Conservation (phyloP, 768 basidiomycete species). For the Filobasidium floriforme region DNA sequence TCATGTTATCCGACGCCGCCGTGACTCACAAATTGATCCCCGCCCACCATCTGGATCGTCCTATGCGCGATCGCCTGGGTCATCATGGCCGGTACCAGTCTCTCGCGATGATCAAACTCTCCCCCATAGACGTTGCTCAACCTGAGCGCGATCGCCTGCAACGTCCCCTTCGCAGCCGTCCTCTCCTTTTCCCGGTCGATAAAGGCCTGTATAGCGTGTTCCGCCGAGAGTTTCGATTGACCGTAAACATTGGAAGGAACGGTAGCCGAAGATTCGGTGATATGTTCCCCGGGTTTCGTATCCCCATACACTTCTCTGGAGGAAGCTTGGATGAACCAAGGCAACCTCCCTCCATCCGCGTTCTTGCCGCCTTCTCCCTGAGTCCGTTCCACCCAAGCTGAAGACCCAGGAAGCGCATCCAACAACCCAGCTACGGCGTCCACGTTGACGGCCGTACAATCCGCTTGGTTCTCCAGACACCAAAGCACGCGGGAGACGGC, state of each 20-base stretch:
- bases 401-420: slow-evolving; percentile 9
- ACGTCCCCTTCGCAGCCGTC: background rate
- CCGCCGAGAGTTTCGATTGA: background rate
- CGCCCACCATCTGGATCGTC: slow-evolving; percentile 23
- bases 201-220: background rate
- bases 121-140: slow-evolving; percentile 27
- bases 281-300: slow-evolving; percentile 3
- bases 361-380: slow-evolving; percentile 14
- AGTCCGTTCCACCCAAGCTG: background rate
- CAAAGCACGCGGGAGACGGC: slow-evolving; percentile 32
- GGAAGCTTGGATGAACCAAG: slow-evolving; percentile 37
- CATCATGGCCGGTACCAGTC: slow-evolving; percentile 23
- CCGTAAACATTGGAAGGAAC: background rate
- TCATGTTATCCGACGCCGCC: too few relatives aligned
- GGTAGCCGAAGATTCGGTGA: background rate
- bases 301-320: slow-evolving; percentile 36
- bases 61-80: slow-evolving; percentile 25
- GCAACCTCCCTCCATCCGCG: slow-evolving; percentile 1
- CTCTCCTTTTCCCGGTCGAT: background rate
- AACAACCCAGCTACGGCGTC: slow-evolving; percentile 16
- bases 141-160: slow-evolving; percentile 22
- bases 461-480: slow-evolving; percentile 33
- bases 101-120: slow-evolving; percentile 23
- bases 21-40: slow-evolving; percentile 17
- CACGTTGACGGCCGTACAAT: slow-evolving; percentile 33